A percentile compares a stretch with the other conserved stretches of the same genome.
Conservation (phyloP, 2,329 filamentous ascomycete species). For the Talaromyces rugulosus region DNA sequence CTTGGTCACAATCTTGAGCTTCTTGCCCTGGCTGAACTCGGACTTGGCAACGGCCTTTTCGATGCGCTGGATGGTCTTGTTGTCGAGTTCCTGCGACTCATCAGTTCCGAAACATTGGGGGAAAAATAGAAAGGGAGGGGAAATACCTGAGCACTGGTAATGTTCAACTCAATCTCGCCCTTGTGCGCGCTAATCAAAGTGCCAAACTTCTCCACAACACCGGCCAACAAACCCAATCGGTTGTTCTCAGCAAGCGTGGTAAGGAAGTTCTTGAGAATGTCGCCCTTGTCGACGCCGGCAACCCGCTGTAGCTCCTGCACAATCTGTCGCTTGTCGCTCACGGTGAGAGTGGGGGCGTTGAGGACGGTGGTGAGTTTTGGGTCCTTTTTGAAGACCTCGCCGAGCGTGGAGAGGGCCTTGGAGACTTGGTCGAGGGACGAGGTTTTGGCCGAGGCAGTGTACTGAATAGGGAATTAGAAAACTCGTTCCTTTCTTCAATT, state of each 20-base stretch:
- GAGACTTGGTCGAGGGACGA: conserved; percentile 79
- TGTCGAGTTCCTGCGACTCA: conserved; percentile 68
- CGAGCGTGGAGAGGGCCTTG: conserved; percentile 70
- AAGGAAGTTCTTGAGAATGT: conserved; percentile 93
- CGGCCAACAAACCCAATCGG: conserved; percentile 75
- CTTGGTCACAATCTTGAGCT: conserved; percentile 94
- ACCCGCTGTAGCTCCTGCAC: conserved; percentile 84
- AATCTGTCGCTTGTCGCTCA: conserved; percentile 78
- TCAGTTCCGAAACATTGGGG: background rate
- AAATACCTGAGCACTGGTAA: conserved; percentile 83
- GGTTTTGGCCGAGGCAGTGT: conserved; percentile 90
- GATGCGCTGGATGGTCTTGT: conserved; percentile 77
- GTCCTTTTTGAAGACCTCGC: conserved; percentile 73
- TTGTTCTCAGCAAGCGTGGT: conserved; percentile 92
- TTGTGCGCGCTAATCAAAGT: conserved; percentile 82
- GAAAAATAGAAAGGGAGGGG: background rate
- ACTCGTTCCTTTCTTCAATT: background rate
- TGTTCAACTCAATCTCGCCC: conserved; percentile 88
- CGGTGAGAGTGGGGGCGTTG: conserved; percentile 71
- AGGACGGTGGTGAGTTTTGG: conserved; percentile 74
- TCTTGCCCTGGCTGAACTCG: conserved; percentile 85
- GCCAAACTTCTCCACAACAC: conserved; percentile 81
- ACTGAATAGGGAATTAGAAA: conserved; percentile 52
- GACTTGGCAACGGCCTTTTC: conserved; percentile 89
- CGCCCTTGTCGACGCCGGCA: conserved; percentile 65